These are phyloP conservation scores for Rhizophagus clarus DNA, from an alignment of 192 early-diverging fungal species.

Conservation along the genomic window DNA sequence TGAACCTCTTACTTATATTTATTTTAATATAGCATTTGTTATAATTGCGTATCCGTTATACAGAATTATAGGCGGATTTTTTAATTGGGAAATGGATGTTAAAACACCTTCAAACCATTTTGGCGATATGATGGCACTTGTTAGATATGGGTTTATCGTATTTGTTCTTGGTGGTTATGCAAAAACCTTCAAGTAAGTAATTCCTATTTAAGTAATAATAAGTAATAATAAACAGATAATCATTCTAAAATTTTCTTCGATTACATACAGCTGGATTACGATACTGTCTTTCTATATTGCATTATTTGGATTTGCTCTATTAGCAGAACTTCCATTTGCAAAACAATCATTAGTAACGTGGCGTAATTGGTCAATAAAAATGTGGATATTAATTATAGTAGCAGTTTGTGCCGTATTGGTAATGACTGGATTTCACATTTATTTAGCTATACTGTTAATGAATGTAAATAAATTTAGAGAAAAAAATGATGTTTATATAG, in stretches of 20 bases:
- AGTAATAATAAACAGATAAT: too few relatives aligned
- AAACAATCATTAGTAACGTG: conserved; percentile 65
- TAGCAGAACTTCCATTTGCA: conserved; percentile 71
- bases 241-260: background rate
- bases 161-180: conserved; percentile 81
- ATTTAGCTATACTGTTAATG: conserved; percentile 34
- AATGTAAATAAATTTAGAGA: conserved; percentile 1
- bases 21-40: conserved; percentile 56
- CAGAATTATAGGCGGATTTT: conserved; percentile 59
- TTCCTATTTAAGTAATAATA: too few relatives aligned
- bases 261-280: conserved; percentile 38
- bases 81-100: conserved; percentile 66
- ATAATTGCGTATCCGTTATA: conserved; percentile 58
- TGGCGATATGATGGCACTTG: conserved; percentile 59
- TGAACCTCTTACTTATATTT: conserved; percentile 51
- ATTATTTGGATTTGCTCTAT: conserved; percentile 51
- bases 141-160: conserved; percentile 65
- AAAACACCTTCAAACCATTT: conserved; percentile 68
- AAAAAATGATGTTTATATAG: conserved; percentile 37
- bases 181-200: conserved; percentile 58
- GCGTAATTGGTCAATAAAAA: conserved; percentile 63
- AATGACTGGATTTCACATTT: conserved; percentile 63
- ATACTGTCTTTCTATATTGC: conserved; percentile 41
- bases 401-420: conserved; percentile 57
- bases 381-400: conserved; percentile 63